Base-by-base conservation (phyloP, 805 yeast genomes). In the Wickerhamiella sorbophila region DNA sequence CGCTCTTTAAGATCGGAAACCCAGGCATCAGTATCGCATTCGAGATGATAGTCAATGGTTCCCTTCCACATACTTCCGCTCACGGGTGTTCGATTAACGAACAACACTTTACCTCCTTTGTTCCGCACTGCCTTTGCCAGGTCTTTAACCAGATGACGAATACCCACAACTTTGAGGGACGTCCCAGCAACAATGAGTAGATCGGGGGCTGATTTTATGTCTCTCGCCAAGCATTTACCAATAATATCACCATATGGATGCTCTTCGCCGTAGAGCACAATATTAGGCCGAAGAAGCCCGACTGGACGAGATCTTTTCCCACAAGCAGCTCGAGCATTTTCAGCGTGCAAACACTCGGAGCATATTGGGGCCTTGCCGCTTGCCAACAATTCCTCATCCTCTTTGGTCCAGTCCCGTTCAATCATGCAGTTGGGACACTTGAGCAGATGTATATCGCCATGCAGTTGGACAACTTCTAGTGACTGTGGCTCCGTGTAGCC, bases 221-320 rank as follows among this genome's bases (percentile, higher is more conserved):
- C 97, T 17, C 70, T 65, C 39, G 65, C 69, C 32, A 83, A 61
- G 5, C 86, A 85, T 37, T 68, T 69, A 2, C 93, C 80, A 33
- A 88, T 75, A n/a, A 67, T 62, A 46, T 84, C 95, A 4, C 86
- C 76, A 47, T 75, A 74, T 1, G 95, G 95, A 59, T 88, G 97
- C 52, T 86, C 78, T 56, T 88, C 97, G 1, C 96, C 96, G 58
- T 88, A 88, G 18, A 88, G 66, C 1, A 88, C 94, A 44, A 88
- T 86, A 52, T 80, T 80, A 4, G 98, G 98, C 43, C 95, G 69
- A 35, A 91, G 62, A 20, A 74, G 60, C 0, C 98, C 98, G 4
- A 79, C 72, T 0, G 83, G 79, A 1, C 81, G 74, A 6, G 72
- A 57, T 43, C 98, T 62, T 58, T 86, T 86, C 3, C 97, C 97